phyloP scores from a whole-genome alignment of 192 early-diverging fungal species.

The Backusella liffmaniae region DNA sequence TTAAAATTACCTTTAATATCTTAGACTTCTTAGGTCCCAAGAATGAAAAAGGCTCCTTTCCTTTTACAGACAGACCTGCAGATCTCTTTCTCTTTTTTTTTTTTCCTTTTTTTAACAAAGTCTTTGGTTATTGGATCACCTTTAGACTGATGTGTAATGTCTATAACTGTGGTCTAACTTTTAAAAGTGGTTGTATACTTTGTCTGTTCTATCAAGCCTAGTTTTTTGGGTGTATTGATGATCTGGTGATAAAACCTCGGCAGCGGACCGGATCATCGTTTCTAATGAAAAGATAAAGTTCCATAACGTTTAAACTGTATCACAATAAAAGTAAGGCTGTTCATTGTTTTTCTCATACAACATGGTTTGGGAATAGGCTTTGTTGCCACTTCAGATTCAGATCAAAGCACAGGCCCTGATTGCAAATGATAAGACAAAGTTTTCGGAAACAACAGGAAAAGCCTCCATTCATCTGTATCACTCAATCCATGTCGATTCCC shows the following conservation, averaged over 20 bases:
- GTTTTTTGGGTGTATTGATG: background rate
- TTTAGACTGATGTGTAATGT: background rate
- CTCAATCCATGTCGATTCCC: background rate
- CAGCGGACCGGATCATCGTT: background rate
- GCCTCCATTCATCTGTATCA: background rate
- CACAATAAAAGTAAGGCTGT: background rate
- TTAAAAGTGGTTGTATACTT: background rate
- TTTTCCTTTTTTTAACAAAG: background rate
- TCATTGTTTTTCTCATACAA: background rate
- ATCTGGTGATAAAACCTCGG: background rate
- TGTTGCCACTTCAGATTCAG: background rate
- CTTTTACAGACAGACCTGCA: background rate
- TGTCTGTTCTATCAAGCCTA: background rate
- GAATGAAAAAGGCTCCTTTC: background rate
- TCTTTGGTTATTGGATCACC: background rate
- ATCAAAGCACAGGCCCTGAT: background rate
- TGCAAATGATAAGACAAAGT: background rate
- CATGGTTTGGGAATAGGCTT: background rate
- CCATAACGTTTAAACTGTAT: background rate
- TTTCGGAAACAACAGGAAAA: background rate
- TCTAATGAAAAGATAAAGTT: background rate
- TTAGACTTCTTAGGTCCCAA: background rate
- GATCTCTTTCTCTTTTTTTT: background rate
- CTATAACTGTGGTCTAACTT: background rate
- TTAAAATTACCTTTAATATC: too few species aligned